These are phyloP conservation scores for Alternaria sp. DNA, from an alignment of 2,329 filamentous ascomycete species.

Conservation along the genomic window DNA sequence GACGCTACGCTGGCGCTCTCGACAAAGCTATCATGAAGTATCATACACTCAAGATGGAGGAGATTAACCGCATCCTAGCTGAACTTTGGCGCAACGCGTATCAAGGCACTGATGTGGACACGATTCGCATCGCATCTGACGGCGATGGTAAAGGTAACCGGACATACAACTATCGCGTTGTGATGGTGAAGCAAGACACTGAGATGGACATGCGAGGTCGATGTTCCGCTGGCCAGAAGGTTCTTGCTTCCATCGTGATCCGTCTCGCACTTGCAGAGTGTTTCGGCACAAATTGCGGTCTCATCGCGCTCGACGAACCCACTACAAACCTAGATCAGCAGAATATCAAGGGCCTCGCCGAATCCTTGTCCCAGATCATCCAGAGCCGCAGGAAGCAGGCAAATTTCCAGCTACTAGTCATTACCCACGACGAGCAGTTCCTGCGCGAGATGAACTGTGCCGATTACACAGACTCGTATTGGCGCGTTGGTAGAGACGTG, in stretches of 20 bases:
- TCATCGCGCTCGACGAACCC: slow-evolving; percentile 96
- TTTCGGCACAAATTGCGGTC: slow-evolving; percentile 93
- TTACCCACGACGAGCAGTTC: slow-evolving; percentile 98
- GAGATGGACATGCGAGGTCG: slow-evolving; percentile 99
- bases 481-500: slow-evolving; percentile 82
- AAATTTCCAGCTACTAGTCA: slow-evolving; percentile 98
- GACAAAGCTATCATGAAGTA: slow-evolving; percentile 98
- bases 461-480: slow-evolving; percentile 94
- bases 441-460: slow-evolving; percentile 90
- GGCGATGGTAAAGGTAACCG: slow-evolving; percentile 80
- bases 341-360: slow-evolving; percentile 90
- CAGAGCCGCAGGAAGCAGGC: slow-evolving; percentile 80
- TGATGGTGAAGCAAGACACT: slow-evolving; percentile 96
- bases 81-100: slow-evolving; percentile 99
- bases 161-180: slow-evolving; percentile 94
- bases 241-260: slow-evolving; percentile 96
- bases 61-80: slow-evolving; percentile 93
- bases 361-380: slow-evolving; percentile 88
- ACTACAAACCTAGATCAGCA: slow-evolving; percentile 96
- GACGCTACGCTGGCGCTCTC: slow-evolving; percentile 80
- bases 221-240: slow-evolving; percentile 95
- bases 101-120: slow-evolving; percentile 96
- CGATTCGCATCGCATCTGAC: slow-evolving; percentile 93
- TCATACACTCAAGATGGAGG: slow-evolving; percentile 95
- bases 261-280: slow-evolving; percentile 94